Percentiles rank a stretch among this genome's conserved stretches.
Conservation (phyloP, 2,329 filamentous ascomycete genomes). For the Ustulina deusta region DNA sequence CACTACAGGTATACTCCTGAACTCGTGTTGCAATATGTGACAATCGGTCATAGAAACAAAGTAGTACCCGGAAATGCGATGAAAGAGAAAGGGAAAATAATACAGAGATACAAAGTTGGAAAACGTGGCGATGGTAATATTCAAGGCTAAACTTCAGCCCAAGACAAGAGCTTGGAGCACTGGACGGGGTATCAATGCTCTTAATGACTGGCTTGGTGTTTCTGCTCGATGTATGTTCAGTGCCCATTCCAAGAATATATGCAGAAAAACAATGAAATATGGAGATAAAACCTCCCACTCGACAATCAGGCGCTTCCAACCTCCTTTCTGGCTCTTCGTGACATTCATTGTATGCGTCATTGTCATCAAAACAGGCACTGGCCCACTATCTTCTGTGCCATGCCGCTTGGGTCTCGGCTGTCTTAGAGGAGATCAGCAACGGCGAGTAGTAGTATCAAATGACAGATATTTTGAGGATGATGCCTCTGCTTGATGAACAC, state of each 20-base stretch:
- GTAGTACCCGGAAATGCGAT: constrained; percentile 24
- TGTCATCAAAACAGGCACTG: neutral
- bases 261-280: constrained; percentile 13
- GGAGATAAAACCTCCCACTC: neutral
- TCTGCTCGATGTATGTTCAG: constrained; percentile 1
- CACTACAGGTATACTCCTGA: too few relatives aligned
- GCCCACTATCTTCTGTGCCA: neutral
- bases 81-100: neutral
- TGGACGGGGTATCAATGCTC: constrained; percentile 24
- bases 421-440: constrained; percentile 5
- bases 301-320: neutral
- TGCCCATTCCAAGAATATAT: constrained; percentile 5
- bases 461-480: neutral
- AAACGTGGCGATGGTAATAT: neutral
- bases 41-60: too few relatives aligned
- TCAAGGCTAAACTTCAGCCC: neutral
- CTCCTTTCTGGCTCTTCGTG: neutral
- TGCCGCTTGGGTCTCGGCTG: neutral
- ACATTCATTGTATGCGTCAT: neutral
- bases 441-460: neutral
- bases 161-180: neutral
- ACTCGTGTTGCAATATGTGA: too few relatives aligned
- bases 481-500: neutral
- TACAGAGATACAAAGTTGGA: constrained; percentile 4
- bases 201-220: neutral